Conservation (phyloP, 2,329 filamentous ascomycete species). For the Sarocladium brachiariae region DNA sequence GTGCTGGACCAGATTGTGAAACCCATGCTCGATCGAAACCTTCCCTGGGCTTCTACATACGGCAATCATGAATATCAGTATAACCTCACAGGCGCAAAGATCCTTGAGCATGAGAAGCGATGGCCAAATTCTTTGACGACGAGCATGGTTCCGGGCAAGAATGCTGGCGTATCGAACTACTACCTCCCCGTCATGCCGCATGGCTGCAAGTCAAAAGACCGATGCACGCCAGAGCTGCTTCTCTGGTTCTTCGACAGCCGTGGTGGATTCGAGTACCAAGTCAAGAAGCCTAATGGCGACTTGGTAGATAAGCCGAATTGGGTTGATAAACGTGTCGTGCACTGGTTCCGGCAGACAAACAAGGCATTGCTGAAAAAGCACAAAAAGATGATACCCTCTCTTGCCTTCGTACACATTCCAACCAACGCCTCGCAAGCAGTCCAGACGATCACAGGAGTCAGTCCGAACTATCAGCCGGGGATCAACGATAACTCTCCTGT, state of each 20-base stretch:
- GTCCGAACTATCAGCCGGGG: constrained; percentile 33
- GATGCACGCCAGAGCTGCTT: constrained; percentile 37
- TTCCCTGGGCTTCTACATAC: constrained; percentile 62
- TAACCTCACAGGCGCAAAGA: constrained; percentile 44
- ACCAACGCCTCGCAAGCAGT: constrained; percentile 34
- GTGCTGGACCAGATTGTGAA: constrained; percentile 54
- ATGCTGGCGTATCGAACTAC: constrained; percentile 40
- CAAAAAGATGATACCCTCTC: constrained; percentile 32
- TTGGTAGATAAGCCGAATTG: constrained; percentile 32
- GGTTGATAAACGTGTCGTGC: constrained; percentile 37
- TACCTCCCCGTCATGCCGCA: constrained; percentile 36
- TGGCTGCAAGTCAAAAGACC: constrained; percentile 21
- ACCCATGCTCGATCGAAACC: constrained; percentile 46
- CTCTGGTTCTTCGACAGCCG: constrained; percentile 69
- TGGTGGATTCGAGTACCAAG: constrained; percentile 47
- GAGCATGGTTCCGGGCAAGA: constrained; percentile 29
- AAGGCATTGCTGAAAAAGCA: constrained; percentile 18
- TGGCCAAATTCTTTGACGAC: constrained; percentile 32
- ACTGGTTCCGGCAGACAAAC: constrained; percentile 35
- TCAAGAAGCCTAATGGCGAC: constrained; percentile 22
- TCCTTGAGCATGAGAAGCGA: constrained; percentile 34
- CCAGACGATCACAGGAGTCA: constrained; percentile 27
- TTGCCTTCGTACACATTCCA: constrained; percentile 44
- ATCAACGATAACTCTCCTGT: constrained; percentile 38
- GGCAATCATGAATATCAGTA: constrained; percentile 62